A percentile compares a stretch with the other conserved stretches of the same genome.
Conservation (phyloP, 2,329 filamentous ascomycete genomes). For the Ceratocystis colombiana region DNA sequence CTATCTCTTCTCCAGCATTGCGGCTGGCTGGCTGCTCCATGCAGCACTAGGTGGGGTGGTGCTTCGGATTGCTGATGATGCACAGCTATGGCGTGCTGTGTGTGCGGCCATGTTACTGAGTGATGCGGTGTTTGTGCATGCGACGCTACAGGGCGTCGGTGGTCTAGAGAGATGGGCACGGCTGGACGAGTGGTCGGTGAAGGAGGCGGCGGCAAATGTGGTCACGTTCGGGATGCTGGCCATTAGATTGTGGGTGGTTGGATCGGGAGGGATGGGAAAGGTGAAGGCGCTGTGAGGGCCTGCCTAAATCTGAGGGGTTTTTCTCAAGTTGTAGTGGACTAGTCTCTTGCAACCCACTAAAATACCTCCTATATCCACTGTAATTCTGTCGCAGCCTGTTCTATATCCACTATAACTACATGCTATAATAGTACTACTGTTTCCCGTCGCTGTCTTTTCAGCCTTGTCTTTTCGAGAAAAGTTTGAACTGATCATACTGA, state of each 20-base stretch:
- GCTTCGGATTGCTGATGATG: slow-evolving; percentile 17
- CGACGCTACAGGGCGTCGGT: slow-evolving; percentile 21
- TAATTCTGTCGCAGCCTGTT: not conserved
- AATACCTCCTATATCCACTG: not conserved
- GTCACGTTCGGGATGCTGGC: slow-evolving; percentile 20
- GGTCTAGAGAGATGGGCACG: slow-evolving; percentile 18
- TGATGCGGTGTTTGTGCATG: slow-evolving; percentile 21
- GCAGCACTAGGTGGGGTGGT: slow-evolving; percentile 18
- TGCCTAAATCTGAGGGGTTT: not conserved
- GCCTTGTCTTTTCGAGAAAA: not conserved
- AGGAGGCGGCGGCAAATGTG: slow-evolving; percentile 17
- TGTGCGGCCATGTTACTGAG: slow-evolving; percentile 22
- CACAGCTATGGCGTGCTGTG: slow-evolving; percentile 21
- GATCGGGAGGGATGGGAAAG: slow-evolving; percentile 10
- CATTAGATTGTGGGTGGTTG: slow-evolving; percentile 20
- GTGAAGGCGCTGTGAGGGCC: not conserved
- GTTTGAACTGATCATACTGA: not conserved
- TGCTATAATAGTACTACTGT: not conserved
- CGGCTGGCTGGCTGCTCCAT: slow-evolving; percentile 24
- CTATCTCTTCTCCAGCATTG: slow-evolving; percentile 23
- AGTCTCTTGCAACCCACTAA: not conserved
- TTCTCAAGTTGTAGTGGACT: not conserved
- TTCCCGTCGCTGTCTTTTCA: not conserved
- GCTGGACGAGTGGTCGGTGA: slow-evolving; percentile 16
- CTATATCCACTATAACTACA: not conserved